Percentiles rank a stretch among this genome's conserved stretches.
phyloP scores from a whole-genome alignment of 345 rosid species.

The Sonneratia alba region DNA sequence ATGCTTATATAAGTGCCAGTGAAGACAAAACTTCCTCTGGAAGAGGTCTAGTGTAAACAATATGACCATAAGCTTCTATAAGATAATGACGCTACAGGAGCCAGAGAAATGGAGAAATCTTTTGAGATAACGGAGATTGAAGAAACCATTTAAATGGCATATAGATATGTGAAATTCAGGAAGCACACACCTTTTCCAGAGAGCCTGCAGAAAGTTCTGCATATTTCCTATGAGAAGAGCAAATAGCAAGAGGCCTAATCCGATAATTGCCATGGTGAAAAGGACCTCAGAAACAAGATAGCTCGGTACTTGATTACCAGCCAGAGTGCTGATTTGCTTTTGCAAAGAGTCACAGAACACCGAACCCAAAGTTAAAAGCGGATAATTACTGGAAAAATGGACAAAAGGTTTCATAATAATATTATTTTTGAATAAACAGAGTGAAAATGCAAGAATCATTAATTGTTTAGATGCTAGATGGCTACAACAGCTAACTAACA shows the following conservation, averaged over 20 bases:
- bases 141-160: neutral
- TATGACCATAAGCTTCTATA: neutral
- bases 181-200: constrained; percentile 52
- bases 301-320: constrained; percentile 82
- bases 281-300: constrained; percentile 70
- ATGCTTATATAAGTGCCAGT: neutral
- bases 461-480: neutral
- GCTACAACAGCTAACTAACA: neutral
- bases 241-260: constrained; percentile 83
- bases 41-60: neutral
- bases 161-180: neutral
- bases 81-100: neutral
- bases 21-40: neutral
- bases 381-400: neutral
- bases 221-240: constrained; percentile 92
- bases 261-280: constrained; percentile 73
- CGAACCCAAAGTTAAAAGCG: neutral
- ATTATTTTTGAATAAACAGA: neutral
- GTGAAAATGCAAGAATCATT: neutral
- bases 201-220: constrained; percentile 90
- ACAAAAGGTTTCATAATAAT: too few species aligned
- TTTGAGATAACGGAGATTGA: neutral
- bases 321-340: constrained; percentile 97
- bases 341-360: neutral
- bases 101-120: neutral